Evolutionary conservation across 1,284 basidiomycete genomes (phyloP).

Genomic region (Trichosporon sp.): DNA sequence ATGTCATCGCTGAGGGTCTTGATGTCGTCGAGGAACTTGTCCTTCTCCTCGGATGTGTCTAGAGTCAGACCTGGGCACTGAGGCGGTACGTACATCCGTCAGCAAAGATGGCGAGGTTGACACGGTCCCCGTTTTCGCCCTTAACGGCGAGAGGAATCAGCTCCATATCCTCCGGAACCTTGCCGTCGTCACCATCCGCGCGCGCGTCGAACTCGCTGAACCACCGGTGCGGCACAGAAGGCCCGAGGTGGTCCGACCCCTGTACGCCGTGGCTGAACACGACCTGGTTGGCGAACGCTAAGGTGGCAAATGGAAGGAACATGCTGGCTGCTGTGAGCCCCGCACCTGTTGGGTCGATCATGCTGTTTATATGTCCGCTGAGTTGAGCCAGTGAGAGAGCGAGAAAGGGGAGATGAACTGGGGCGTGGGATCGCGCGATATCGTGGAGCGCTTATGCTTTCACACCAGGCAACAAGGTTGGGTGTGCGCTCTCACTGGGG

Average conservation of each 20-base stretch:
- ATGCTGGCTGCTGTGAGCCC: conserved; percentile 5
- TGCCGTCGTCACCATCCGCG: conserved; percentile 2
- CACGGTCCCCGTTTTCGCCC: conserved; percentile 66
- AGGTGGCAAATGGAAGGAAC: background rate
- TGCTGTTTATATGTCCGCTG: background rate
- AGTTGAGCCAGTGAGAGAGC: background rate
- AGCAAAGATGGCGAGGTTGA: conserved; percentile 76
- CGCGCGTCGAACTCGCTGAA: background rate
- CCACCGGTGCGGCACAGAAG: conserved; percentile 12
- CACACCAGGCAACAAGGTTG: conserved; percentile 6
- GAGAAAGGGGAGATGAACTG: background rate
- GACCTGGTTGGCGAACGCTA: conserved; percentile 12
- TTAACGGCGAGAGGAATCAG: conserved; percentile 66
- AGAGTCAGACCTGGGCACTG: conserved; percentile 16
- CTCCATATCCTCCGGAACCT: conserved; percentile 55
- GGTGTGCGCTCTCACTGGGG: background rate
- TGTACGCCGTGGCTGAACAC: conserved; percentile 10
- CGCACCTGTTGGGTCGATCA: background rate
- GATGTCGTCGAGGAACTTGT: conserved; percentile 72
- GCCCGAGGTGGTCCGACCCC: background rate
- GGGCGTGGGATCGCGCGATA: background rate
- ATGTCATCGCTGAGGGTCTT: conserved; percentile 68
- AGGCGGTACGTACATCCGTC: conserved; percentile 70
- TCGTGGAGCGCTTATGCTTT: background rate
- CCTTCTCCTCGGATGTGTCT: conserved; percentile 67